Evolutionary conservation across 2,329 filamentous ascomycete genomes (phyloP).

Genomic region (Hymenoscyphus fraxineus): DNA sequence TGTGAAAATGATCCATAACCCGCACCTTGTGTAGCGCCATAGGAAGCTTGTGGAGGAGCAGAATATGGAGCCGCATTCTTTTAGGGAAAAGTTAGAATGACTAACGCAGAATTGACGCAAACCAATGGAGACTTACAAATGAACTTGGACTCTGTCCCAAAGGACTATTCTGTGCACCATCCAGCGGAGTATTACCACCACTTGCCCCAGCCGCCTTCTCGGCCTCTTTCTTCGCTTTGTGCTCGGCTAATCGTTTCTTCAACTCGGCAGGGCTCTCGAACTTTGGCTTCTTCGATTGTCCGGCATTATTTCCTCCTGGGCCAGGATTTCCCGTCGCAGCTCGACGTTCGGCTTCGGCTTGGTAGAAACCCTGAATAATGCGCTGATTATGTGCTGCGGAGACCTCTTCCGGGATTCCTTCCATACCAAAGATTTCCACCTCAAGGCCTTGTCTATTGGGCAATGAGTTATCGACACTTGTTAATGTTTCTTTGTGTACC

Average conservation of each 20-base stretch:
- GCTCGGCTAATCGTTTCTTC: conserved; percentile 74
- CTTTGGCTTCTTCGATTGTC: conserved; percentile 66
- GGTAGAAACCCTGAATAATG: conserved; percentile 81
- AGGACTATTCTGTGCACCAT: conserved; percentile 41
- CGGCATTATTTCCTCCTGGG: conserved; percentile 59
- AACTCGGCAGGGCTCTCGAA: conserved; percentile 73
- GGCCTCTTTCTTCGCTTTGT: conserved; percentile 61
- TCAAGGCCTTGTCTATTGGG: conserved; percentile 81
- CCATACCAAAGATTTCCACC: conserved; percentile 97
- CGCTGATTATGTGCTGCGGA: conserved; percentile 79
- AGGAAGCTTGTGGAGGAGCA: conserved; percentile 29
- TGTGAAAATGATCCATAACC: conserved; percentile 35
- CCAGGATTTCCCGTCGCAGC: conserved; percentile 80
- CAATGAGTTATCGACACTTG: conserved; percentile 85
- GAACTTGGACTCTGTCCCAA: conserved; percentile 49
- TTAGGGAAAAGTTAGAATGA: conserved; percentile 14
- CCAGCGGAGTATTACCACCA: conserved; percentile 52
- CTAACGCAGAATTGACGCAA: neutral
- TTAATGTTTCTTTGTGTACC: conserved; percentile 91
- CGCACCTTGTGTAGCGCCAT: conserved; percentile 32
- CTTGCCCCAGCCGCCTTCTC: conserved; percentile 55
- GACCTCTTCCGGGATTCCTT: conserved; percentile 87
- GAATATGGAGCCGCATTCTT: conserved; percentile 35
- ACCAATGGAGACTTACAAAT: conserved; percentile 50
- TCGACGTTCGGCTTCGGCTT: conserved; percentile 77